phyloP scores from a whole-genome alignment of 768 basidiomycete genomes.

The Lentinula raphanica region DNA sequence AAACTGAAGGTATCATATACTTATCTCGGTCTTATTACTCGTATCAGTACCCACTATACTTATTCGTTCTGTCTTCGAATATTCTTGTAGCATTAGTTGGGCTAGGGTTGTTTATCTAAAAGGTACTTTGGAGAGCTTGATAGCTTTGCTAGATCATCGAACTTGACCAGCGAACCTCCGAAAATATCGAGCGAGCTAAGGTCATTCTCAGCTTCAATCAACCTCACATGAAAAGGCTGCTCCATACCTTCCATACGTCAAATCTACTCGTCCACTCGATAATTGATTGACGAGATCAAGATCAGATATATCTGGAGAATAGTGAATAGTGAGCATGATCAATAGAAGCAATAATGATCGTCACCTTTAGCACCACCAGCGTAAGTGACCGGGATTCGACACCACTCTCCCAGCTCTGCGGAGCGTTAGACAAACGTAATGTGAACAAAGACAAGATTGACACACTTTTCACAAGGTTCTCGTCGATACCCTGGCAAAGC shows the following conservation, averaged over 20 bases:
- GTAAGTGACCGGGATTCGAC: slow-evolving; percentile 87
- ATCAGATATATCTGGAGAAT: slow-evolving; percentile 68
- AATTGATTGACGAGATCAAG: slow-evolving; percentile 74
- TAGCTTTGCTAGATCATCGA: slow-evolving; percentile 39
- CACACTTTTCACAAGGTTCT: slow-evolving; percentile 76
- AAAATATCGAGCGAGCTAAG: slow-evolving; percentile 55
- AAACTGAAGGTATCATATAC: neutral
- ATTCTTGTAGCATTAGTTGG: neutral
- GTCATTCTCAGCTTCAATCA: neutral
- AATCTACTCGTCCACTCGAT: slow-evolving; percentile 73
- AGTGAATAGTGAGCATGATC: neutral
- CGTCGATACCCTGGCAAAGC: slow-evolving; percentile 92
- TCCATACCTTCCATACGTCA: slow-evolving; percentile 30
- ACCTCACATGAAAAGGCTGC: neutral
- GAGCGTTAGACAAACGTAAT: slow-evolving; percentile 11
- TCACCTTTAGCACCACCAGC: slow-evolving; percentile 92
- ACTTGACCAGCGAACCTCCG: slow-evolving; percentile 47
- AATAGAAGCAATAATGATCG: neutral
- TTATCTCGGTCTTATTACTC: neutral
- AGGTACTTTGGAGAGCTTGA: slow-evolving; percentile 16
- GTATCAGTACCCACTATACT: neutral
- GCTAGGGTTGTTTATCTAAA: slow-evolving; percentile 22
- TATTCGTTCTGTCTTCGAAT: neutral
- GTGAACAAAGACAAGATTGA: slow-evolving; percentile 7
- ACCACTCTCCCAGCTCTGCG: slow-evolving; percentile 87